Base-by-base conservation (phyloP, 2,329 filamentous ascomycete genomes). In the Fusarium drepaniforme region DNA sequence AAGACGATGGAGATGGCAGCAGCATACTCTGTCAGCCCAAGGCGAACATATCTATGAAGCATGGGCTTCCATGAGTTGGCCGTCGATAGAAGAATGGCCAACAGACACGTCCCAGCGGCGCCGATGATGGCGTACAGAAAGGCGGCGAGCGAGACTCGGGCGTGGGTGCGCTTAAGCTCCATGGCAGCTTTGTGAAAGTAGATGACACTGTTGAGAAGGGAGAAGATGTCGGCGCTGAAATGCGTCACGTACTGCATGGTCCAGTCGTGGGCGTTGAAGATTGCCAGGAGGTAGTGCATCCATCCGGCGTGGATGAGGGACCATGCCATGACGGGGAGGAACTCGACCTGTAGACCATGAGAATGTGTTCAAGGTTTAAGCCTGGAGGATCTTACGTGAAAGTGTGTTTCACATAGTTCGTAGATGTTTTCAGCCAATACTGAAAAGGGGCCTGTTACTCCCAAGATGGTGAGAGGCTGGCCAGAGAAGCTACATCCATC, bases 161-260 rank as follows among this genome's bases (percentile, higher is more conserved):
- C 82, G 68, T 92, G 90, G 6, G 88, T 90, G 58, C 90, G 85
- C 80, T 92, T 84, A 3, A 93, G 84, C 78, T 93, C 91, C 78
- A 92, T 90, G 38, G 91, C 86, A 3, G 90, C 90, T 81, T 93
- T 93, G 81, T 92, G 88, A 77, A 93, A 91, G 81, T 93, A 93
- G 74, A 93, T 92, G 68, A 93, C 88, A 75, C 89, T 91, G 81
- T 93, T 93, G 33, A 93, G 83, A 11, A 93, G 85, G 3, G 90
- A 91, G 79, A 93, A 93, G 65, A 93, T 91, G 79, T 93, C 91
- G 51, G 89, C 90, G 70, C 87, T 91, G 80, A 92, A 93, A 23
- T 88, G 90, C 3, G 91, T 93, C 59, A 93, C 91, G 80, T 93
- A 93, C 75, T 89, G 86, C 91, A 93, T 93, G 0, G 91, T 93